Evolutionary conservation across 345 rosid species (phyloP).

Genomic region (Eucalyptus curtisii): DNA sequence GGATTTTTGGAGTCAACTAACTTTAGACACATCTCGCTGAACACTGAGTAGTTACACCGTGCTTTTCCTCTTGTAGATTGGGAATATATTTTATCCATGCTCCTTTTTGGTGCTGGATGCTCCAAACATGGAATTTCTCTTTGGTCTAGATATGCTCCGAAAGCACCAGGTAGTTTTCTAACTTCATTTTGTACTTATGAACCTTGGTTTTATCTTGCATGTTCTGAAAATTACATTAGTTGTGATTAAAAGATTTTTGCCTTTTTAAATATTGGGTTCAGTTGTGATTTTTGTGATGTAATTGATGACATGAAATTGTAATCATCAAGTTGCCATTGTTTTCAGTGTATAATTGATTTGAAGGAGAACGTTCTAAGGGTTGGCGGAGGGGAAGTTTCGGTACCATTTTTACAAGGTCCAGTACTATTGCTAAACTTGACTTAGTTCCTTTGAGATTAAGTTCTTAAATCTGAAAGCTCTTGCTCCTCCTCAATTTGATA

Average conservation of each 20-base stretch:
- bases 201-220: background rate
- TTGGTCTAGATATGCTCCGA: conserved; percentile 98
- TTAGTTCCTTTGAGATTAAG: background rate
- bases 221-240: background rate
- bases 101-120: conserved; percentile 90
- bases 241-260: background rate
- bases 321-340: background rate
- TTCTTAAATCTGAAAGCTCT: background rate
- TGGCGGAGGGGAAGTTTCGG: conserved; percentile 96
- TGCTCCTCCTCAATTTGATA: background rate
- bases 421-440: background rate
- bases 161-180: conserved; percentile 81
- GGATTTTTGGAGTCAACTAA: background rate
- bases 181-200: background rate
- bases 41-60: background rate
- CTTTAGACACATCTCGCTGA: background rate
- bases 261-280: background rate
- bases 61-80: conserved; percentile 36
- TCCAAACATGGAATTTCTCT: conserved; percentile 93
- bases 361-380: conserved; percentile 83
- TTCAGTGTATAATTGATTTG: conserved; percentile 87
- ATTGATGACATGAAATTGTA: background rate
- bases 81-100: conserved; percentile 84
- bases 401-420: conserved; percentile 92
- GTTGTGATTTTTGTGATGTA: background rate